Base-by-base conservation (phyloP, 768 basidiomycete genomes). In the Pleurotus giganteus region DNA sequence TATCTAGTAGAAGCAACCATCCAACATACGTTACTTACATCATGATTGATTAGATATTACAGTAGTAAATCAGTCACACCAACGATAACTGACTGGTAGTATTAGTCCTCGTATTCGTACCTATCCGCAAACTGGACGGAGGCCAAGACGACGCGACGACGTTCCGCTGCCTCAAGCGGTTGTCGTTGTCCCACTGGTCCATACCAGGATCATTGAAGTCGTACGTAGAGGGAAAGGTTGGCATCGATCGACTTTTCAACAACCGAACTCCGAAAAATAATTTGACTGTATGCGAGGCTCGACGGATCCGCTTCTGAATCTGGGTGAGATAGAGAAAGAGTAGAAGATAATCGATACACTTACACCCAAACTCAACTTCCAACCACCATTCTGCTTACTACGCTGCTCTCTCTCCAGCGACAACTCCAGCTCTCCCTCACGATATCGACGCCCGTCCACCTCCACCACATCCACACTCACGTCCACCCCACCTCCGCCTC, bases 251-350 rank as follows among this genome's bases (percentile, higher is more conserved):
- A 24, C 49, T 51, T 24, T 28, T 34, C 9, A 51, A 34, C 8
- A 51, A n/a, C 21, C 49, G n/a, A 37, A 19, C 49, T 12, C 34
- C 24, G 34, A 51, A 51, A 24, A 51, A 51, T 12, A 34, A 51
- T n/a, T 51, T 51, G n/a, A 51, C 49, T 12, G 17, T 29, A 19
- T 37, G 49, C n/a, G 49, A 51, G 3, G 49, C 49, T 17, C 34
- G 31, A 4, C 49, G 49, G 19, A 51, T 51, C 19, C 49, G 49
- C 24, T 39, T 51, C 49, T 51, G 24, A 9, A 15, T 34, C 31
- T 13, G 29, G 7, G 47, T 50, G 4, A 26, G 12, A 19, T 23
- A 1, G 17, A 13, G 17, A 12, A 13, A 8, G 3, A 15, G 17
- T 24, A 13, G 21, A 36, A 32, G 5, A 9, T 12, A 24, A 32